A percentile compares a stretch with the other conserved stretches of the same genome.
phyloP scores from a whole-genome alignment of 2,329 filamentous ascomycete genomes.

The Diaporthe destruens region DNA sequence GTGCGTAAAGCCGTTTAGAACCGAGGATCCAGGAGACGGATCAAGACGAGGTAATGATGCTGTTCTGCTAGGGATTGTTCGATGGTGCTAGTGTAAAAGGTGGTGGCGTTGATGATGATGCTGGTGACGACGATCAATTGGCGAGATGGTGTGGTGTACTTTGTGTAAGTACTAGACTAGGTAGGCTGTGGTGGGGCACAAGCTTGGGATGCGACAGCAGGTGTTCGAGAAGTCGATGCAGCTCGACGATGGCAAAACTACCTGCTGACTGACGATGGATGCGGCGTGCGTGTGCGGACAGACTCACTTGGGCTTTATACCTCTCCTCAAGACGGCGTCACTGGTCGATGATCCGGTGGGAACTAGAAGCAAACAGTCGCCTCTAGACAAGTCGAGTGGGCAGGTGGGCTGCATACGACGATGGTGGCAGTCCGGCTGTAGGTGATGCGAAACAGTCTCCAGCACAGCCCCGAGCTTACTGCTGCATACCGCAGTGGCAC shows the following conservation, averaged over 20 bases:
- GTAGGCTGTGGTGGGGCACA: constrained; percentile 38
- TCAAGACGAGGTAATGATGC: background rate
- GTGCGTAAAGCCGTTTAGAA: background rate
- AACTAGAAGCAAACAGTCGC: constrained; percentile 14
- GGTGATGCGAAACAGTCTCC: constrained; percentile 29
- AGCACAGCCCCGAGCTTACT: constrained; percentile 31
- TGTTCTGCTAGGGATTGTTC: background rate
- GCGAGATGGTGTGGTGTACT: constrained; percentile 23
- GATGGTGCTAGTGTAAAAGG: background rate
- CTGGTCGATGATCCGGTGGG: constrained; percentile 4
- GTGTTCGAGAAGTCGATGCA: constrained; percentile 25
- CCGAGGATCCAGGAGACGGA: background rate
- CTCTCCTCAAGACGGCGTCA: background rate
- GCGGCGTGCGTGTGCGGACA: too few relatives aligned
- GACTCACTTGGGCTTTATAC: constrained; percentile 19
- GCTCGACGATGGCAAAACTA: constrained; percentile 20
- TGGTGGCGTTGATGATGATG: constrained; percentile 16
- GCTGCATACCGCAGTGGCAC: constrained; percentile 25
- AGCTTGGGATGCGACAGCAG: constrained; percentile 24
- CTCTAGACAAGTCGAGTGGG: background rate
- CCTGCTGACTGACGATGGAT: background rate
- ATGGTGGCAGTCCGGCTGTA: constrained; percentile 25
- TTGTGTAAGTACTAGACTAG: background rate
- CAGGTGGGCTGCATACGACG: background rate
- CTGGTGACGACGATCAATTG: constrained; percentile 2